Evolutionary conservation across 306 rosid species (phyloP).

Genomic region (Fragaria vesca): DNA sequence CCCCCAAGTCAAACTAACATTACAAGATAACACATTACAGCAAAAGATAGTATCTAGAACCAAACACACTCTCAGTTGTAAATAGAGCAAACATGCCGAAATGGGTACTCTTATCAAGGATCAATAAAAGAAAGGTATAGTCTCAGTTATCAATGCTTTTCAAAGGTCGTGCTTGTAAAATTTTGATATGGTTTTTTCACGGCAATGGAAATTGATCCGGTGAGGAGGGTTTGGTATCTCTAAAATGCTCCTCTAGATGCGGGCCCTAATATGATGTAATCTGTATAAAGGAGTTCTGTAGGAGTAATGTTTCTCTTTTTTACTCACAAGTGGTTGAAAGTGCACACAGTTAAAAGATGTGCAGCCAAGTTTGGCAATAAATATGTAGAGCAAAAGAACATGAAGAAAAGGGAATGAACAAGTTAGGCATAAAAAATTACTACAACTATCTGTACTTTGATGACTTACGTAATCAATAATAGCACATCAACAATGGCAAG

Average conservation of each 20-base stretch:
- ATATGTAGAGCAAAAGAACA: neutral
- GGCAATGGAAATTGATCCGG: neutral
- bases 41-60: conserved; percentile 1
- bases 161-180: neutral
- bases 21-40: neutral
- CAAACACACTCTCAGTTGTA: conserved; percentile 4
- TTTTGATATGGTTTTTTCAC: neutral
- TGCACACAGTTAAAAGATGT: neutral
- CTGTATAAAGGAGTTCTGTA: neutral
- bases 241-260: neutral
- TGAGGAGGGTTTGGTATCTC: neutral
- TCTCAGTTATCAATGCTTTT: neutral
- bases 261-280: neutral
- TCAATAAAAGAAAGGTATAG: neutral
- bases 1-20: neutral
- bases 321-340: neutral
- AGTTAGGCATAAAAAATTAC: neutral
- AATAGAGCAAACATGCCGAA: neutral
- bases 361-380: neutral
- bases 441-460: neutral
- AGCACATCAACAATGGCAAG: neutral
- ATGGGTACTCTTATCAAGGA: neutral
- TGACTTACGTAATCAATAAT: neutral
- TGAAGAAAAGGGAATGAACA: neutral
- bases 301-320: conserved; percentile 4